Evolutionary conservation across 2,329 filamentous ascomycete genomes (phyloP).

Genomic region (Ramularia endophylla): DNA sequence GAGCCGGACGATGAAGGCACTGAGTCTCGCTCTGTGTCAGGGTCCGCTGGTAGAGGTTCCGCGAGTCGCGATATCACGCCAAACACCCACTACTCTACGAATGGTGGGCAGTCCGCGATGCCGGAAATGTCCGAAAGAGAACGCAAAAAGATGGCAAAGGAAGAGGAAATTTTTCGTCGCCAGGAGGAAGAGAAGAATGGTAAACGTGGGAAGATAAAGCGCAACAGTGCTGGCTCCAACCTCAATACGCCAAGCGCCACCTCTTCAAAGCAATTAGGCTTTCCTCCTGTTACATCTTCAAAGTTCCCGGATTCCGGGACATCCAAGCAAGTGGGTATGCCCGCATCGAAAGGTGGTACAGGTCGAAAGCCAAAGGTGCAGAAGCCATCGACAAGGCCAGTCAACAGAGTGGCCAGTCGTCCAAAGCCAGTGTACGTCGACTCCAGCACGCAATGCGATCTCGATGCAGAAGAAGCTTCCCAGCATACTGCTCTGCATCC

Average conservation of each 20-base stretch:
- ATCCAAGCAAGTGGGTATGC: constrained; percentile 19
- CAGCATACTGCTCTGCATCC: constrained; percentile 7
- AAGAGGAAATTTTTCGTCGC: constrained; percentile 57
- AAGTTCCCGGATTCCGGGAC: constrained; percentile 26
- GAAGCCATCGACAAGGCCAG: constrained; percentile 11
- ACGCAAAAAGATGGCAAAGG: constrained; percentile 56
- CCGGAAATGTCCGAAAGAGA: constrained; percentile 56
- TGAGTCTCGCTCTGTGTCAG: constrained; percentile 53
- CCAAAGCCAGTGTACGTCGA: constrained; percentile 28
- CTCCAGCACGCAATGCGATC: constrained; percentile 28
- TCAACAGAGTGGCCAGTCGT: constrained; percentile 10
- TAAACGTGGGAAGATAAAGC: constrained; percentile 45
- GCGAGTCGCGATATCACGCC: constrained; percentile 58
- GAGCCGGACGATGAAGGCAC: constrained; percentile 50
- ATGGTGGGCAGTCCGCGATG: constrained; percentile 33
- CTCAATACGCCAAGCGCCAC: constrained; percentile 46
- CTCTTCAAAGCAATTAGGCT: constrained; percentile 37
- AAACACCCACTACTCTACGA: constrained; percentile 46
- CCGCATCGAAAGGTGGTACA: constrained; percentile 14
- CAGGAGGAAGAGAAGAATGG: constrained; percentile 53
- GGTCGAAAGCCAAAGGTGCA: constrained; percentile 18
- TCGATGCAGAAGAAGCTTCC: constrained; percentile 28
- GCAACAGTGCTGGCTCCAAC: constrained; percentile 50
- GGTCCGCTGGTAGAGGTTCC: constrained; percentile 50
- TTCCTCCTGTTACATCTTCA: constrained; percentile 25